A percentile compares a stretch with the other conserved stretches of the same genome.
Conservation (phyloP, 108 stramenopile genomes). For the Fragilariopsis cylindrus region DNA sequence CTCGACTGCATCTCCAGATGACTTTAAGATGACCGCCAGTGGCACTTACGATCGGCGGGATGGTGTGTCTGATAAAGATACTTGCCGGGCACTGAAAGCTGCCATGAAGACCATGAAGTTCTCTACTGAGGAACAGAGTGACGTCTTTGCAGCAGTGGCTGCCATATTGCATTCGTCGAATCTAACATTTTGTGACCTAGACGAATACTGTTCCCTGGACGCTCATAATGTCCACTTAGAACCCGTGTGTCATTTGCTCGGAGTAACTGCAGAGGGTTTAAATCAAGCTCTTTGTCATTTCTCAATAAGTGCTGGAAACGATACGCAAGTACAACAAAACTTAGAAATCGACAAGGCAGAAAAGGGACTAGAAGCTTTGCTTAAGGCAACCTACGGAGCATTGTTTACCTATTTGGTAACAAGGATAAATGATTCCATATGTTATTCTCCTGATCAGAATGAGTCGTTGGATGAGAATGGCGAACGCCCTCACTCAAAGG, state of each 20-base stretch:
- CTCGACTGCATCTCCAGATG: slow-evolving; percentile 57
- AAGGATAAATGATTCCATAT: slow-evolving; percentile 84
- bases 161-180: slow-evolving; percentile 91
- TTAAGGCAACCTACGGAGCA: slow-evolving; percentile 92
- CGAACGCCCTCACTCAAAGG: background rate
- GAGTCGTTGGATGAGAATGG: slow-evolving; percentile 19
- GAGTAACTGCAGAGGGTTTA: slow-evolving; percentile 70
- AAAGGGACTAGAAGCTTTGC: slow-evolving; percentile 89
- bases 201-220: slow-evolving; percentile 56
- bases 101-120: slow-evolving; percentile 66
- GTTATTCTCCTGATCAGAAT: slow-evolving; percentile 23
- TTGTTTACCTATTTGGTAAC: slow-evolving; percentile 82
- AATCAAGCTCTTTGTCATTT: slow-evolving; percentile 76
- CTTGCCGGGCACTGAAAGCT: slow-evolving; percentile 55
- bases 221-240: slow-evolving; percentile 60
- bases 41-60: slow-evolving; percentile 83
- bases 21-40: slow-evolving; percentile 72
- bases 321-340: slow-evolving; percentile 50
- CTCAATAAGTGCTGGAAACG: slow-evolving; percentile 72
- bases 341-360: slow-evolving; percentile 77
- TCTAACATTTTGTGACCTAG: slow-evolving; percentile 64
- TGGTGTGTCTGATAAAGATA: slow-evolving; percentile 79
- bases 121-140: slow-evolving; percentile 48
- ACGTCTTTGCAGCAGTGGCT: slow-evolving; percentile 64
- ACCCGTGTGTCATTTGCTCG: slow-evolving; percentile 66